Percentiles rank a stretch among this genome's conserved stretches.
Evolutionary conservation across 805 yeast genomes (phyloP).

Genomic region (Saccharomycopsis babjevae): DNA sequence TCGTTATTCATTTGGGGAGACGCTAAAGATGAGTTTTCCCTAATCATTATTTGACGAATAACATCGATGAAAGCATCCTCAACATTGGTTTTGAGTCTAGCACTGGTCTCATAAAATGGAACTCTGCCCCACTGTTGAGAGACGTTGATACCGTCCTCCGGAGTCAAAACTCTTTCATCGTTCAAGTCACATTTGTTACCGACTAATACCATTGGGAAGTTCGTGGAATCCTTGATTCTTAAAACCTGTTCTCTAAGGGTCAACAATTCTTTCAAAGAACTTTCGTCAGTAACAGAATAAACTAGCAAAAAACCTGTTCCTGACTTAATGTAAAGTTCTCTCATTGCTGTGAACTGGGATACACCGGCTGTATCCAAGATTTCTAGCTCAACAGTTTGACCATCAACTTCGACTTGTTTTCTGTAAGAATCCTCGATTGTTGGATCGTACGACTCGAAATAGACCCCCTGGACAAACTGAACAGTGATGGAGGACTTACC

Average conservation of each 20-base stretch:
- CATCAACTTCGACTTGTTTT: constrained; percentile 81
- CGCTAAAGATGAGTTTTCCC: constrained; percentile 32
- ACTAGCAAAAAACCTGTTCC: constrained; percentile 88
- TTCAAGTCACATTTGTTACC: constrained; percentile 87
- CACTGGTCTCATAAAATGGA: constrained; percentile 89
- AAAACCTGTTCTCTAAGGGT: constrained; percentile 77
- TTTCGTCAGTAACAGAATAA: constrained; percentile 70
- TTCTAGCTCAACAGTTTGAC: constrained; percentile 77
- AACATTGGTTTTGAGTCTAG: constrained; percentile 81
- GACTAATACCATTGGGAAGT: constrained; percentile 81
- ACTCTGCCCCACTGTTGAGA: constrained; percentile 78
- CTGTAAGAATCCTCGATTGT: constrained; percentile 95
- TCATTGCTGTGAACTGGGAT: constrained; percentile 93
- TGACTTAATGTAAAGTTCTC: constrained; percentile 77
- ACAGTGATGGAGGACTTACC: constrained; percentile 93
- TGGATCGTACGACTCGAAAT: constrained; percentile 88
- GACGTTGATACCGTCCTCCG: constrained; percentile 74
- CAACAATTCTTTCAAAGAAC: constrained; percentile 66
- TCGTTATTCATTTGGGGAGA: constrained; percentile 3
- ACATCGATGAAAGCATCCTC: constrained; percentile 85
- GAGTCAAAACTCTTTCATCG: constrained; percentile 61
- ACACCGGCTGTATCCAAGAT: constrained; percentile 88
- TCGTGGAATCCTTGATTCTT: constrained; percentile 64
- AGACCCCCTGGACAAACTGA: constrained; percentile 83
- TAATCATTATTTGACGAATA: constrained; percentile 79